Evolutionary conservation across 768 basidiomycete species (phyloP).

Genomic region (Tephrocybe sp.): DNA sequence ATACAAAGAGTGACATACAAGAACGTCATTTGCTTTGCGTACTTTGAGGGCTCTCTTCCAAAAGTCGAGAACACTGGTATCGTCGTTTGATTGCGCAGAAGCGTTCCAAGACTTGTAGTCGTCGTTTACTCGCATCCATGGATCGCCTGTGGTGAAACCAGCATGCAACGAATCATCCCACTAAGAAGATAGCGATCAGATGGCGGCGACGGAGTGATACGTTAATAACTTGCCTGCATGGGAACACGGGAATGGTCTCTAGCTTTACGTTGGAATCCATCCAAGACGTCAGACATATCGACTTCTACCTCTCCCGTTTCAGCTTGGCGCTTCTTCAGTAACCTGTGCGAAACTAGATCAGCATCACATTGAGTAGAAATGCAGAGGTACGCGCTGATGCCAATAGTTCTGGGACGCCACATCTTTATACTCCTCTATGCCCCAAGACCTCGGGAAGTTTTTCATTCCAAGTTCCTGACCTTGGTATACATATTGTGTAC

Average conservation of each 20-base stretch:
- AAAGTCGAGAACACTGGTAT: constrained; percentile 57
- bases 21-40: constrained; percentile 52
- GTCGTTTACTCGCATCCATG: constrained; percentile 79
- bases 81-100: constrained; percentile 42
- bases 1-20: constrained; percentile 33
- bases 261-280: constrained; percentile 58
- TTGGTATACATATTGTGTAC: constrained; percentile 74
- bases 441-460: constrained; percentile 64
- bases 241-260: constrained; percentile 73
- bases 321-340: constrained; percentile 36
- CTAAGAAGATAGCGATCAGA: constrained; percentile 27
- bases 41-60: constrained; percentile 56
- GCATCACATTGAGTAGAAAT: neutral
- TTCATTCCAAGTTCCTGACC: constrained; percentile 72
- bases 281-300: constrained; percentile 63
- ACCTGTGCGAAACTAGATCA: constrained; percentile 28
- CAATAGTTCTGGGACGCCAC: constrained; percentile 63
- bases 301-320: constrained; percentile 37
- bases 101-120: constrained; percentile 66
- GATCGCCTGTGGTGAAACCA: constrained; percentile 63
- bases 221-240: constrained; percentile 49
- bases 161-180: constrained; percentile 57
- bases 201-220: neutral
- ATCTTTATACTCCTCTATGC: constrained; percentile 73
- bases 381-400: constrained; percentile 42